A percentile compares a stretch with the other conserved stretches of the same genome.
These are phyloP conservation scores for Aspergillus indologenus DNA, from an alignment of 495 filamentous ascomycete genomes.

Conservation along the genomic window DNA sequence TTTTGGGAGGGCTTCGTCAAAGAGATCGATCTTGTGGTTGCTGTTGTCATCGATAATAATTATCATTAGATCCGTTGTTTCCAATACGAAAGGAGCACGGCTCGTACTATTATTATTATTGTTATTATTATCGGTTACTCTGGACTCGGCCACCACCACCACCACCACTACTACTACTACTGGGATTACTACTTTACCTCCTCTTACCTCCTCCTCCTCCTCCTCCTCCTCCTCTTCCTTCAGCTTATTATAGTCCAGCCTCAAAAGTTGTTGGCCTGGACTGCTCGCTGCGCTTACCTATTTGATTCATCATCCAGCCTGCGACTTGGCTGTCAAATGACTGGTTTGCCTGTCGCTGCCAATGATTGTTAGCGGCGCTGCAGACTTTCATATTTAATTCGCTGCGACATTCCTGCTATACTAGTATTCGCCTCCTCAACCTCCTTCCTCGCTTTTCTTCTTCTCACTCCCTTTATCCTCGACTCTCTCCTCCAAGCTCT, in stretches of 20 bases:
- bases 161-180: neutral
- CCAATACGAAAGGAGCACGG: conserved; percentile 1
- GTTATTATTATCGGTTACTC: neutral
- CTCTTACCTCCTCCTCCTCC: neutral
- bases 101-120: neutral
- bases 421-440: conserved; percentile 18
- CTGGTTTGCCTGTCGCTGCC: conserved; percentile 10
- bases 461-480: conserved; percentile 8
- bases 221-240: neutral
- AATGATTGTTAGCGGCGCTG: conserved; percentile 14
- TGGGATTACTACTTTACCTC: too few species aligned
- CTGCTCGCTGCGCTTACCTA: conserved; percentile 9
- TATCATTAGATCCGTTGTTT: conserved; percentile 7
- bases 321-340: conserved; percentile 15
- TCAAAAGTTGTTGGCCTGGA: conserved; percentile 1
- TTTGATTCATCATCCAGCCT: conserved; percentile 22
- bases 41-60: conserved; percentile 5
- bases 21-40: neutral
- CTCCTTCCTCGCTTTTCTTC: conserved; percentile 16
- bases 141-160: conserved; percentile 1
- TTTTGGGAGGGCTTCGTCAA: neutral
- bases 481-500: neutral
- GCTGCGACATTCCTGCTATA: conserved; percentile 18
- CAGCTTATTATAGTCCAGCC: conserved; percentile 21
- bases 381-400: conserved; percentile 22